These are phyloP conservation scores for Apostasia shenzhenica DNA, from an alignment of 106 monocot genomes.

Conservation along the genomic window DNA sequence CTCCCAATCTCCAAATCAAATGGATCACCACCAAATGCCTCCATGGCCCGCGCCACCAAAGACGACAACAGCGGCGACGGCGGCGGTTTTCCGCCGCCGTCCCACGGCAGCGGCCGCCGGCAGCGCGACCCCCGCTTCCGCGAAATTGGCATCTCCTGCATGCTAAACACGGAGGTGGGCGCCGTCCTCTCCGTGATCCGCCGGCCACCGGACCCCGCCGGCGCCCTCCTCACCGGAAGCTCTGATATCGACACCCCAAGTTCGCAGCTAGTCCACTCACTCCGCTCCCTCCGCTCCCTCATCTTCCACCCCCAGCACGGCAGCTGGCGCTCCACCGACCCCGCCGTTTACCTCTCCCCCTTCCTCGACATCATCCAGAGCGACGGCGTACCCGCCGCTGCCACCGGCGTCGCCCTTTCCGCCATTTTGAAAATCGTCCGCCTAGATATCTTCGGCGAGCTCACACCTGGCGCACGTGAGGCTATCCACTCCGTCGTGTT, in stretches of 20 bases:
- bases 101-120: neutral
- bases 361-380: constrained; percentile 72
- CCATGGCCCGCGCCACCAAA: constrained; percentile 9
- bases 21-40: too few relatives aligned
- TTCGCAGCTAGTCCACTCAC: constrained; percentile 44
- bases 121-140: constrained; percentile 22
- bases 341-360: constrained; percentile 47
- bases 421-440: constrained; percentile 67
- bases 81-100: neutral
- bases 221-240: neutral
- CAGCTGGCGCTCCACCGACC: constrained; percentile 42
- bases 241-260: constrained; percentile 9
- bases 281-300: constrained; percentile 66
- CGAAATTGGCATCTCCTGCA: constrained; percentile 79
- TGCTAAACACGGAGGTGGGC: constrained; percentile 87
- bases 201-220: constrained; percentile 7
- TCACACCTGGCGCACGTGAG: constrained; percentile 62
- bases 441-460: constrained; percentile 62
- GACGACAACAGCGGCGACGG: constrained; percentile 3
- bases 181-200: constrained; percentile 85
- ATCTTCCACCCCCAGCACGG: constrained; percentile 48
- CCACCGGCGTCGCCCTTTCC: constrained; percentile 69
- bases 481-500: constrained; percentile 60
- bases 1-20: too few relatives aligned
- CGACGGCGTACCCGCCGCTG: constrained; percentile 65